Evolutionary conservation across 345 rosid species (phyloP), one percentile per base, ranked within the genome.

Genomic region (Citrus australasica): DNA sequence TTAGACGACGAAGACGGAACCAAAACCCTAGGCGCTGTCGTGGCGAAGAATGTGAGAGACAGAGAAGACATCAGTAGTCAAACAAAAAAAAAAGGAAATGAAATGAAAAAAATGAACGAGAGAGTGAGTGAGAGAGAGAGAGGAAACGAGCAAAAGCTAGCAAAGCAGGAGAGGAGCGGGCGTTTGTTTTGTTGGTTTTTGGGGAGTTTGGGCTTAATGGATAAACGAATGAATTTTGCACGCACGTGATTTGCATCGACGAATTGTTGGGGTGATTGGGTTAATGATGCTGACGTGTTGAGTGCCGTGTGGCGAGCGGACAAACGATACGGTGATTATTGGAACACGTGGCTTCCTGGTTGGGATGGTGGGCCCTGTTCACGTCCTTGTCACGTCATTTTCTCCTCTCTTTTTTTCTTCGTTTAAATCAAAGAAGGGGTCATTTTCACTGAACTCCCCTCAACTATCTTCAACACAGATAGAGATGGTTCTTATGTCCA

Each of bases 1-100:
- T 16, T 42, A 73, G 27, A 28, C 24, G 69, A 55, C 37, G 70
- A 30, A 1, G 70, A 75, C 24, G 73, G n/a, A 51, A 72, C 30
- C 72, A 86, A 80, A 84, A 76, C 80, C 85, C 84, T 67, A 80
- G 84, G 76, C 76, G 85, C 74, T 38, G 82, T n/a, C 79, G 84
- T 71, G 79, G 82, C 75, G 86, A 77, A 86, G 75, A 84, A 75
- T 64, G 90, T 64, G 80, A 84, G 82, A 75, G 86, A 76, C 78
- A 82, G 64, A 65, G 80, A 81, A 71, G 87, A 83, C 91, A 86
- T 87, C 67, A 79, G 82, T 35, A 80, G 83, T 16, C 58, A 53
- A 53, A 16, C 21, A 19, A 53, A 17, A 21, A 5, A 51, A 51
- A 53, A 9, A 48, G 55, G 55, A 48, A 53, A 19, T 16, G 58